phyloP scores from a whole-genome alignment of 2,329 filamentous ascomycete genomes.

The Xylaria sp. region DNA sequence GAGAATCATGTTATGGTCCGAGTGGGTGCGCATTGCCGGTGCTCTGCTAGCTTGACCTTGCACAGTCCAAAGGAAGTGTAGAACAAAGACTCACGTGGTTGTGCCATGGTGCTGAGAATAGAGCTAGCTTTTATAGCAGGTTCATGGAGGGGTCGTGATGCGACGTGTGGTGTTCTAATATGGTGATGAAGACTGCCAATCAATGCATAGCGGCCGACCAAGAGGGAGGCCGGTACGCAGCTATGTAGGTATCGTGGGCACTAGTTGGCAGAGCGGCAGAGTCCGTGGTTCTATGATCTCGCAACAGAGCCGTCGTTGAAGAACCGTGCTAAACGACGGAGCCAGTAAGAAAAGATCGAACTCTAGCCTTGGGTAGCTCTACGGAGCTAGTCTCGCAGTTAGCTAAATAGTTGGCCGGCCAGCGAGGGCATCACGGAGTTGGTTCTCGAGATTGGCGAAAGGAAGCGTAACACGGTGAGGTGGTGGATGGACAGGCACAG shows the following conservation, averaged over 20 bases:
- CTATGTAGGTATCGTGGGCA: neutral
- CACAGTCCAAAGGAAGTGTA: neutral
- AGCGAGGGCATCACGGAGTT: neutral
- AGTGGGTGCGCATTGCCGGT: neutral
- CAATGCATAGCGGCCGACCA: conserved; percentile 27
- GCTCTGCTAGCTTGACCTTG: neutral
- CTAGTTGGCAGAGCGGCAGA: neutral
- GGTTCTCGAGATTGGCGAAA: neutral
- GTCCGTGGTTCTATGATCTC: neutral
- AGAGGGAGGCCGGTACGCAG: conserved; percentile 9
- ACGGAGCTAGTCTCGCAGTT: neutral
- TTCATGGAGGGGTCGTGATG: conserved; percentile 17
- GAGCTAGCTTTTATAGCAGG: conserved; percentile 9
- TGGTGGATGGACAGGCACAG: neutral
- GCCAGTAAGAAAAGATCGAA: neutral
- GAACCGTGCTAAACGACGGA: conserved; percentile 5
- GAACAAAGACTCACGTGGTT: conserved; percentile 35
- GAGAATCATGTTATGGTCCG: conserved; percentile 7
- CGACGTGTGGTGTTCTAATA: conserved; percentile 2
- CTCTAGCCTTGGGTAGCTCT: neutral
- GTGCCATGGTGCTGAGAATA: conserved; percentile 33
- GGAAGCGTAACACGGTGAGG: neutral
- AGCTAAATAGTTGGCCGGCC: neutral
- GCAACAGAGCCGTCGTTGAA: no score
- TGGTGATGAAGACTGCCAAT: conserved; percentile 4